Evolutionary conservation across 225 moss, liverwort and hornwort species (phyloP).

Genomic region (Marchantia polymorpha): DNA sequence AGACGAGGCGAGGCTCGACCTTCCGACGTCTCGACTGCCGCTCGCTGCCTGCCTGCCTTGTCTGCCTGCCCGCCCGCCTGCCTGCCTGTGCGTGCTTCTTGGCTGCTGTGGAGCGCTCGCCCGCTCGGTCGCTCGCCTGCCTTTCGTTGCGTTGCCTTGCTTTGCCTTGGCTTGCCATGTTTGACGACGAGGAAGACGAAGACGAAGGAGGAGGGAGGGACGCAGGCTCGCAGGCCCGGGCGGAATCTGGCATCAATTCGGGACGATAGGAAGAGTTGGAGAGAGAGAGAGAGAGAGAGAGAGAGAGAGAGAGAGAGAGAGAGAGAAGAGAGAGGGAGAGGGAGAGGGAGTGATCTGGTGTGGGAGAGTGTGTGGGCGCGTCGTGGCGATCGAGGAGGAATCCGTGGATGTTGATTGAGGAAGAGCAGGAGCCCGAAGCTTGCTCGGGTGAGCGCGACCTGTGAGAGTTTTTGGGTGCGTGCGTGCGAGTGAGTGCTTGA

Average conservation of each 20-base stretch:
- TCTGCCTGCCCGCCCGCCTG: no score
- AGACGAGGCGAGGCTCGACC: not conserved
- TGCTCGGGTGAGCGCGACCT: not conserved
- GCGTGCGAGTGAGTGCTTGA: not conserved
- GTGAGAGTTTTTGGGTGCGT: not conserved
- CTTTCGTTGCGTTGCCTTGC: not conserved
- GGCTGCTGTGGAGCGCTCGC: not conserved
- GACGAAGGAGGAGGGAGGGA: not conserved
- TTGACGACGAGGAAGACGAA: slow-evolving; percentile 6
- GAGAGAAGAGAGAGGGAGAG: no score
- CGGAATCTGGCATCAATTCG: slow-evolving; percentile 7
- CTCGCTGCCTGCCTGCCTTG: not conserved
- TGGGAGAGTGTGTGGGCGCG: not conserved
- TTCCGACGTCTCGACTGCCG: slow-evolving; percentile 1
- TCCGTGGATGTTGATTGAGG: not conserved
- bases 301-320: no score
- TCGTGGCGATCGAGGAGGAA: slow-evolving; percentile 13
- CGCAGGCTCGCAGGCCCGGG: not conserved
- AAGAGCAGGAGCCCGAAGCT: not conserved
- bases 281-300: no score
- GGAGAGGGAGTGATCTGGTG: not conserved
- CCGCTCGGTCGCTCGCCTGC: not conserved
- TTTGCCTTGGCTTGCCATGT: not conserved
- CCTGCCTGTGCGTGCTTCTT: no score
- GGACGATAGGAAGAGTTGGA: not conserved